Percentiles rank a stretch among this genome's conserved stretches.
Conservation (phyloP, 108 stramenopile species). For the Nannochloropsis oceanica region DNA sequence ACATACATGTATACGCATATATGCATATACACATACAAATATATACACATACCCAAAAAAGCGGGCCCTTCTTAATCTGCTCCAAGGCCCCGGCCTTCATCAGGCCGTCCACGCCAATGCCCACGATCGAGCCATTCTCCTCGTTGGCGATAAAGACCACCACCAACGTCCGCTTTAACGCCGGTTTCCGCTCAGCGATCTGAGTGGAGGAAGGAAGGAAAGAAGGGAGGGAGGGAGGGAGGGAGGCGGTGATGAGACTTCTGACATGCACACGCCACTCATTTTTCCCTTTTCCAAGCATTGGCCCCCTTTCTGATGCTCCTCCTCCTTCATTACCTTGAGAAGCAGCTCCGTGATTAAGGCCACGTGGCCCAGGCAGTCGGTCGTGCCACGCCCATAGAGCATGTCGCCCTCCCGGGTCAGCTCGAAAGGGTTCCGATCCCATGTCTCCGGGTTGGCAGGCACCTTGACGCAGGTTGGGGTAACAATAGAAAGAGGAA, state of each 20-base stretch:
- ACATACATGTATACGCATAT: too few species aligned
- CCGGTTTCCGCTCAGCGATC: constrained; percentile 40
- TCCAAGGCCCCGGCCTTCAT: constrained; percentile 37
- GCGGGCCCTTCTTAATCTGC: constrained; percentile 39
- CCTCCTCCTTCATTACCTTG: neutral
- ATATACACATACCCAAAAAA: constrained; percentile 46
- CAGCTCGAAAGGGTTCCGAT: constrained; percentile 44
- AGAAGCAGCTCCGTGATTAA: constrained; percentile 43
- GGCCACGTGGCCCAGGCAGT: constrained; percentile 52
- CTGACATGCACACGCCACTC: neutral
- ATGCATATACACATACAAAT: too few species aligned
- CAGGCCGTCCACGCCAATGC: constrained; percentile 45
- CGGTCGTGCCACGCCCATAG: constrained; percentile 47
- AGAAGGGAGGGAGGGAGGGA: neutral
- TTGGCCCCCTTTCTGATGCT: neutral
- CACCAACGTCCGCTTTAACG: constrained; percentile 28
- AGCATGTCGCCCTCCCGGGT: constrained; percentile 45
- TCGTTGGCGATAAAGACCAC: constrained; percentile 49
- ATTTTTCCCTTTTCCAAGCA: neutral
- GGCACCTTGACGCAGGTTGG: constrained; percentile 14
- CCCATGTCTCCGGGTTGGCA: constrained; percentile 44
- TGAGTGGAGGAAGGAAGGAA: neutral
- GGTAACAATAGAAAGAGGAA: too few species aligned
- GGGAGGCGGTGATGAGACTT: neutral
- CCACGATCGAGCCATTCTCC: constrained; percentile 40